A percentile compares a stretch with the other conserved stretches of the same genome.
Evolutionary conservation across 345 rosid genomes (phyloP).

Genomic region (Mallotus nudiflorus): DNA sequence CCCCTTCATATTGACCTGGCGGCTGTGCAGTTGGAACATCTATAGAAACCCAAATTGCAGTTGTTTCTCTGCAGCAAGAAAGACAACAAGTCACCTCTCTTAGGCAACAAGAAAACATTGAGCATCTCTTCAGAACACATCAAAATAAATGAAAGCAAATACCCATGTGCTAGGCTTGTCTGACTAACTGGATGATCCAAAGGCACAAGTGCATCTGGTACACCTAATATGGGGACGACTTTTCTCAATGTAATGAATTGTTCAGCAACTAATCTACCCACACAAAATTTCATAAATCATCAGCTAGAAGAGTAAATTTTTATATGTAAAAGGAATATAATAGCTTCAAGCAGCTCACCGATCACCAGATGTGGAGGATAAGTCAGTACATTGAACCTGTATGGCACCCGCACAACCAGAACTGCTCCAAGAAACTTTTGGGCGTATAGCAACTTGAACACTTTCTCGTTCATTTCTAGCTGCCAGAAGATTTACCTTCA

Average conservation of each 20-base stretch:
- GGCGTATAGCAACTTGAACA: slow-evolving; percentile 88
- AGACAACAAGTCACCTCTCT: slow-evolving; percentile 20
- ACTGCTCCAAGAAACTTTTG: slow-evolving; percentile 88
- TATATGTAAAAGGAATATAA: slow-evolving; percentile 4
- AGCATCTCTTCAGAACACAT: slow-evolving; percentile 7
- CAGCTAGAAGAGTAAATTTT: slow-evolving; percentile 15
- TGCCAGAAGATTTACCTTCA: slow-evolving; percentile 84
- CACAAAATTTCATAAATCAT: slow-evolving; percentile 23
- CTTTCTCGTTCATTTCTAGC: slow-evolving; percentile 98
- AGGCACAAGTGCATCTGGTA: slow-evolving; percentile 98
- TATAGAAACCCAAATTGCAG: slow-evolving; percentile 83
- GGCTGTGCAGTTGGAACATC: slow-evolving; percentile 87
- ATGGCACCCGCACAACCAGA: slow-evolving; percentile 64
- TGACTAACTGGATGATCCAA: slow-evolving; percentile 76
- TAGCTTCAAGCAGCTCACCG: slow-evolving; percentile 51
- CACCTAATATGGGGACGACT: slow-evolving; percentile 80
- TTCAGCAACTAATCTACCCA: slow-evolving; percentile 72
- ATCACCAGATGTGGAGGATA: slow-evolving; percentile 78
- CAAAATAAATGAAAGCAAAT: slow-evolving; percentile 21
- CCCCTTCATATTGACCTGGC: slow-evolving; percentile 93
- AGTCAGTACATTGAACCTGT: slow-evolving; percentile 86
- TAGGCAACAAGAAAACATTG: slow-evolving; percentile 15
- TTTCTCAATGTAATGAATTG: slow-evolving; percentile 65
- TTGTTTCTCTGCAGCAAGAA: slow-evolving; percentile 68
- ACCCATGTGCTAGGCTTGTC: slow-evolving; percentile 84